Evolutionary conservation across 2,329 filamentous ascomycete genomes (phyloP), one percentile per base, ranked within the genome.

Genomic region (Mollisiaceae sp.): DNA sequence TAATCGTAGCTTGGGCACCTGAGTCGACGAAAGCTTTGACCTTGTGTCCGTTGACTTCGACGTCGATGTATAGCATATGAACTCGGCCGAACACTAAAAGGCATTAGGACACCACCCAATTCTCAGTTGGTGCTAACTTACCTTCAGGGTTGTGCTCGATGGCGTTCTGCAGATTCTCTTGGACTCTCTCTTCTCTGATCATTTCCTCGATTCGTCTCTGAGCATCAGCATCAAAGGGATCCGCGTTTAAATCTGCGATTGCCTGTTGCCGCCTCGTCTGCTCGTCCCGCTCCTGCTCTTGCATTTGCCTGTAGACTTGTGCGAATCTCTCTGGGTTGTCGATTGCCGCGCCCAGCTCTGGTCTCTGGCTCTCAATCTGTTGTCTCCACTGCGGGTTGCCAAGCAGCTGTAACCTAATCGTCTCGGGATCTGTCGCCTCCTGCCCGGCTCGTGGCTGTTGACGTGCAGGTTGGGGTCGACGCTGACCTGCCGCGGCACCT

Each of bases 141-240:
- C 94, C 94, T 86, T 98, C 95, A 0, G 95, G 95, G 75, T 96
- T 97, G 79, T 98, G 90, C 79, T 98, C 94, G 85, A 97, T 94
- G 50, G 95, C 95, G 79, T 94, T 95, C 76, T 98, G 93, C 66
- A 98, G 79, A 75, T 99, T 99, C 80, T 97, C 93, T 78, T 94
- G 93, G 55, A 99, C 94, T 18, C 90, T 86, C 79, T 98, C 92
- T 79, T 97, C 92, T 63, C 95, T 89, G 75, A 99, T 99, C 79
- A 98, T 96, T 80, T 99, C 95, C 76, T 95, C 94, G 68, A 99
- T 99, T 80, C 90, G 92, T 56, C 85, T 85, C 79, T 99, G 95
- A 9, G 94, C 92, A 70, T 97, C 94, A 32, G 93, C 82, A 76
- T 99, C 94, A 80, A 98, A 97, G 0, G 94, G 94, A 74, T 99